phyloP scores from a whole-genome alignment of 805 yeast species.

The Scheffersomyces amazonensis region DNA sequence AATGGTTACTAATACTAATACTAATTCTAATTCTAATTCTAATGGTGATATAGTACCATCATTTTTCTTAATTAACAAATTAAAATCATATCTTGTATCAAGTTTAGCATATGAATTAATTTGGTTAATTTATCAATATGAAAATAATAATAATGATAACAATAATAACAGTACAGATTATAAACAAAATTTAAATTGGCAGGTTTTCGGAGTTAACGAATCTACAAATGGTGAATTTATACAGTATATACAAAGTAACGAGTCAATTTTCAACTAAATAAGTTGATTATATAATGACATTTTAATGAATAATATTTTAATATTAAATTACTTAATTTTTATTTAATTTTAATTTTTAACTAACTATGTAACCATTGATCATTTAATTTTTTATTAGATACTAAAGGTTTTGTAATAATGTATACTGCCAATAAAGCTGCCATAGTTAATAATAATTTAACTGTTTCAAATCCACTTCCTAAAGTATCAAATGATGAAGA shows the following conservation, averaged over 20 bases:
- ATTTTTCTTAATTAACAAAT: conserved; percentile 29
- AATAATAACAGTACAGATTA: conserved; percentile 4
- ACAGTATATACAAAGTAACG: conserved; percentile 13
- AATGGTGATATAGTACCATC: conserved; percentile 6
- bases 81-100: conserved; percentile 33
- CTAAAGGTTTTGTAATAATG: conserved; percentile 55
- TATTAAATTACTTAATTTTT: background rate
- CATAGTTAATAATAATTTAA: conserved; percentile 61
- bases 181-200: conserved; percentile 20
- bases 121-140: conserved; percentile 33
- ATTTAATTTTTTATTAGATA: conserved; percentile 50
- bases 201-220: conserved; percentile 24
- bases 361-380: conserved; percentile 45
- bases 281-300: background rate
- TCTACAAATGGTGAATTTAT: conserved; percentile 10
- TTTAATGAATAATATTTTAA: background rate
- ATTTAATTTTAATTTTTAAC: too few species aligned
- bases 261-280: conserved; percentile 17
- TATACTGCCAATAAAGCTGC: conserved; percentile 46
- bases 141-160: conserved; percentile 7
- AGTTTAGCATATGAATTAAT: conserved; percentile 38
- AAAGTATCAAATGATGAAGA: conserved; percentile 81
- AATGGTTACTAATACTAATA: conserved; percentile 1
- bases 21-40: background rate
- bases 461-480: conserved; percentile 63